phyloP scores from a whole-genome alignment of 768 basidiomycete genomes.

The Lentinus brumalis region DNA sequence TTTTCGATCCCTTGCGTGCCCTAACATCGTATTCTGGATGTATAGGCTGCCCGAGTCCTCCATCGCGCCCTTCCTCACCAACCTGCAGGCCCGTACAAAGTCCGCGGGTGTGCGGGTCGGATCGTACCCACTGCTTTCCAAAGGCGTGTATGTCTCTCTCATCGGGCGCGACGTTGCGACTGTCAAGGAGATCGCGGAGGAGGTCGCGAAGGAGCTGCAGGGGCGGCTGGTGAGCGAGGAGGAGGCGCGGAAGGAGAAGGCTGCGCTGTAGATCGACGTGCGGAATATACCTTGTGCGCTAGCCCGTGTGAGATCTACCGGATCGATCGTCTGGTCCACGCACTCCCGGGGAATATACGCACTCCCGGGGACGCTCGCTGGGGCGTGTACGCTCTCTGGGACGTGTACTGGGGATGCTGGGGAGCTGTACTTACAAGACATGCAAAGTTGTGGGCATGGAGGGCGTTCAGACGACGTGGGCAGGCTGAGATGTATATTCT shows the following conservation, averaged over 20 bases:
- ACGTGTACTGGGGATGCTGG: no score
- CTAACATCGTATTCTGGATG: background rate
- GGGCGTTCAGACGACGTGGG: no score
- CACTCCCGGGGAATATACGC: no score
- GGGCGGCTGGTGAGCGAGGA: slow-evolving; percentile 66
- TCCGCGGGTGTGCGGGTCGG: slow-evolving; percentile 81
- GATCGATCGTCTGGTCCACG: no score
- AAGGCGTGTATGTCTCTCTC: slow-evolving; percentile 66
- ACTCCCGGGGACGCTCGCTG: no score
- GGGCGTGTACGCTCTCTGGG: no score
- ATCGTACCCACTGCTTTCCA: slow-evolving; percentile 64
- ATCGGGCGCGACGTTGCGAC: slow-evolving; percentile 51
- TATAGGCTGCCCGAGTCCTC: slow-evolving; percentile 76
- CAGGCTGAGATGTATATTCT: no score
- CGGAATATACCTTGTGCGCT: no score
- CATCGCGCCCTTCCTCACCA: slow-evolving; percentile 85
- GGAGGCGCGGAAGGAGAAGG: slow-evolving; percentile 50
- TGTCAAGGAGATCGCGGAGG: slow-evolving; percentile 57
- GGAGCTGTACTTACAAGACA: no score
- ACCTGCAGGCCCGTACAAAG: slow-evolving; percentile 71
- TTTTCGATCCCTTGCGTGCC: no score
- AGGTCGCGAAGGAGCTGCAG: slow-evolving; percentile 60
- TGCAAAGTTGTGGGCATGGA: no score
- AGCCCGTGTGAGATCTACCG: no score
- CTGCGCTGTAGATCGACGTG: slow-evolving; percentile 14